Percentiles rank a stretch among this genome's conserved stretches.
These are phyloP conservation scores for Apophysomyces trapeziformis DNA, from an alignment of 371 early-diverging fungal species.

Conservation along the genomic window DNA sequence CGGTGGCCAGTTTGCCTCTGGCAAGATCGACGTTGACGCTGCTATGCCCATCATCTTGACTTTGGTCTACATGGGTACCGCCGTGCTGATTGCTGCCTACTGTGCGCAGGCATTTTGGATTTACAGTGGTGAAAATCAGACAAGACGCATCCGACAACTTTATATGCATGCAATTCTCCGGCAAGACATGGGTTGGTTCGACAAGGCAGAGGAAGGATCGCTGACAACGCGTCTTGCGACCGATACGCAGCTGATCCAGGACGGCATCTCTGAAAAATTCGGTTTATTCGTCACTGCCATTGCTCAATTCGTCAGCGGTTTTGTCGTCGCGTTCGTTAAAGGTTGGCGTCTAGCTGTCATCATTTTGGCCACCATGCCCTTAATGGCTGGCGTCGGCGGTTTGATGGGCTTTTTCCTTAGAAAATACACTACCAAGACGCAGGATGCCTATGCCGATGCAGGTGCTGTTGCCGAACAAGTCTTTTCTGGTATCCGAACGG, in stretches of 20 bases:
- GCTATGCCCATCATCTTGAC: conserved; percentile 25
- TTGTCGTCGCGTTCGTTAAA: conserved; percentile 80
- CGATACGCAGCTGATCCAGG: conserved; percentile 75
- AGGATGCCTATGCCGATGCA: conserved; percentile 70
- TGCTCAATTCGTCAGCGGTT: conserved; percentile 78
- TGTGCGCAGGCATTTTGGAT: conserved; percentile 35
- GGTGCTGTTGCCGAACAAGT: conserved; percentile 88
- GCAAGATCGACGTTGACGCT: conserved; percentile 1
- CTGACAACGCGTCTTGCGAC: conserved; percentile 70
- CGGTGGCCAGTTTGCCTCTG: background rate
- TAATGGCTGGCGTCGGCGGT: conserved; percentile 42
- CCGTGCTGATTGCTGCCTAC: conserved; percentile 31
- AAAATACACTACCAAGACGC: conserved; percentile 28
- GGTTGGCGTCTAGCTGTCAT: conserved; percentile 83
- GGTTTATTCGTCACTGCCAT: conserved; percentile 65
- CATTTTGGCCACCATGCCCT: conserved; percentile 68
- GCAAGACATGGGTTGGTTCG: conserved; percentile 91
- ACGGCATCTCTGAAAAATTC: conserved; percentile 85
- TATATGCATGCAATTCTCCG: conserved; percentile 77
- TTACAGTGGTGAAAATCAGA: conserved; percentile 42
- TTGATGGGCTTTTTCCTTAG: conserved; percentile 70
- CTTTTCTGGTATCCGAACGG: conserved; percentile 81
- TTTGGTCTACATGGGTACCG: conserved; percentile 37
- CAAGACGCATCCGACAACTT: conserved; percentile 61
- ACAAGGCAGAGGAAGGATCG: conserved; percentile 64